Percentiles rank a stretch among this genome's conserved stretches.
phyloP scores from a whole-genome alignment of 495 filamentous ascomycete species.

The Rostrohypoxylon terebratum region DNA sequence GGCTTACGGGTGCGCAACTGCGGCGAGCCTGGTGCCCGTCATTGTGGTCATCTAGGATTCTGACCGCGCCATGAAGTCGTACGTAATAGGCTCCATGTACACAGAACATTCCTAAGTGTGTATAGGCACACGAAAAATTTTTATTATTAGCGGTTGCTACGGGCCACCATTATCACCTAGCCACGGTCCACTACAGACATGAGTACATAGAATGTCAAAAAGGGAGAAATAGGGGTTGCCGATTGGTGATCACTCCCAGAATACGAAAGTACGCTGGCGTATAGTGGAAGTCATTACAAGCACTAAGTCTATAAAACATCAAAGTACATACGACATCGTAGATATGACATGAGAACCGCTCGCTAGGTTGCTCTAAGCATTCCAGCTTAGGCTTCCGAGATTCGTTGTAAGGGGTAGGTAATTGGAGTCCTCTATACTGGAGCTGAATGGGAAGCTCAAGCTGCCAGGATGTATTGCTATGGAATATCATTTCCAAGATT shows the following conservation, averaged over 20 bases:
- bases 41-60: constrained; percentile 7
- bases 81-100: not conserved
- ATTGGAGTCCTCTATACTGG: not conserved
- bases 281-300: not conserved
- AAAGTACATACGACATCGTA: not conserved
- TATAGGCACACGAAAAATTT: constrained; percentile 5
- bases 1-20: constrained; percentile 14
- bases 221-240: constrained; percentile 12
- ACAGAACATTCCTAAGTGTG: not conserved
- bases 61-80: not conserved
- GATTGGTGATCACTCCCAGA: not conserved
- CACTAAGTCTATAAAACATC: not conserved
- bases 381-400: not conserved
- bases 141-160: not conserved
- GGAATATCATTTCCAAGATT: not conserved
- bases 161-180: constrained; percentile 1
- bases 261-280: not conserved
- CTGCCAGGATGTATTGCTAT: not conserved
- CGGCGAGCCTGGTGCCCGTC: constrained; percentile 29
- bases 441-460: not conserved
- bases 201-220: not conserved
- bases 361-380: not conserved
- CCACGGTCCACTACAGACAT: not conserved
- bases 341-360: not conserved
- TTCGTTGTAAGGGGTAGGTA: not conserved